Evolutionary conservation across 116 monocot genomes (phyloP).

Genomic region (Iris pallida): DNA sequence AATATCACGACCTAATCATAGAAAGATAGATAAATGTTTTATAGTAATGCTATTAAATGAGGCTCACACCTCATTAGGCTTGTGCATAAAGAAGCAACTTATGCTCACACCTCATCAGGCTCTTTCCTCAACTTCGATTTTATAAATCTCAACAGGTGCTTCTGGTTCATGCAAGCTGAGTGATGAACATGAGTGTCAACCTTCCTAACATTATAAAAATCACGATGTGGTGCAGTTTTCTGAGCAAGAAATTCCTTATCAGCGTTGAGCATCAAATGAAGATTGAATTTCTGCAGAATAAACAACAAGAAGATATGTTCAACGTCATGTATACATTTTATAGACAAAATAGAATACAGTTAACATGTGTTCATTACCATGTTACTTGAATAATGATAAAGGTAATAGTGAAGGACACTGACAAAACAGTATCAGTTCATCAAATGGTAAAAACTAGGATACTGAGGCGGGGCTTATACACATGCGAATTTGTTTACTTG

Average conservation of each 20-base stretch:
- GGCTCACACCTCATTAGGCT: no score
- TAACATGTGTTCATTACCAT: no score
- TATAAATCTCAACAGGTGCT: conserved; percentile 95
- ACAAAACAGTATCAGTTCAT: no score
- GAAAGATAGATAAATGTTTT: not conserved
- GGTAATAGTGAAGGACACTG: no score
- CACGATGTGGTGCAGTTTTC: conserved; percentile 98
- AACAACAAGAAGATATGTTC: not conserved
- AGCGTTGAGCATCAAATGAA: conserved; percentile 95
- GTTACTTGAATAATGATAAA: no score
- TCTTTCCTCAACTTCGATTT: conserved; percentile 98
- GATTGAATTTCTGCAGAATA: conserved; percentile 90
- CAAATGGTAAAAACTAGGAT: no score
- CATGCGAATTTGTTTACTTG: no score
- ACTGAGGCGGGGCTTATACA: no score
- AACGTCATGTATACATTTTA: not conserved
- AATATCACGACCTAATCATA: conserved; percentile 89
- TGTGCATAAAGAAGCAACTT: conserved; percentile 2
- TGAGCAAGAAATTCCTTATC: conserved; percentile 98
- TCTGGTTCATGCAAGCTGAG: conserved; percentile 99
- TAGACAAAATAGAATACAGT: not conserved
- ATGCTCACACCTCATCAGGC: conserved; percentile 81
- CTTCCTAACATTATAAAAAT: conserved; percentile 99
- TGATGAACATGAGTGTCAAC: conserved; percentile 99
- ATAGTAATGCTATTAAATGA: no score